Conservation (phyloP, 2,329 filamentous ascomycete genomes). For the Fusarium metavorans region DNA sequence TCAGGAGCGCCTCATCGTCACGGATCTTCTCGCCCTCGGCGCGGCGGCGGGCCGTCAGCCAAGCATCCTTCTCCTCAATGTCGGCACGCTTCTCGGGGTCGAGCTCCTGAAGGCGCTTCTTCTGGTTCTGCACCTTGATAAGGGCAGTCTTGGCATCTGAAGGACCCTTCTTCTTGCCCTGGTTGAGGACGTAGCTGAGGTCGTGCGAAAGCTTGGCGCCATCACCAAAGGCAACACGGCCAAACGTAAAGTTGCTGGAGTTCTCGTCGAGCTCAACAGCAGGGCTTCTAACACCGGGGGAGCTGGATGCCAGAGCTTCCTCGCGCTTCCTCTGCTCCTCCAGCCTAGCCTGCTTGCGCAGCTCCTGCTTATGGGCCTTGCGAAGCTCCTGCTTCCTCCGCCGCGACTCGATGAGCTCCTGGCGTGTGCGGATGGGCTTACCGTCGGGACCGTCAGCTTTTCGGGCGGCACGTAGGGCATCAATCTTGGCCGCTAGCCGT, state of each 20-base stretch:
- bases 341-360: conserved; percentile 80
- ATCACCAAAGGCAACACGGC: conserved; percentile 90
- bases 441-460: conserved; percentile 90
- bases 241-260: conserved; percentile 84
- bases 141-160: conserved; percentile 88
- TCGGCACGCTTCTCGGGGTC: conserved; percentile 85
- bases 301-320: conserved; percentile 72
- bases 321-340: conserved; percentile 79
- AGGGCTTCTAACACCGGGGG: conserved; percentile 70
- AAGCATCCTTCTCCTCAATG: conserved; percentile 92
- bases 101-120: conserved; percentile 80
- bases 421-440: conserved; percentile 81
- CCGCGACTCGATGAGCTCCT: conserved; percentile 91
- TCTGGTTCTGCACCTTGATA: conserved; percentile 87
- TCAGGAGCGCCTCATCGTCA: conserved; percentile 87
- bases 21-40: conserved; percentile 90
- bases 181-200: conserved; percentile 68
- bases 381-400: conserved; percentile 88
- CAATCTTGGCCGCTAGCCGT: conserved; percentile 84
- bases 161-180: conserved; percentile 79
- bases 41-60: conserved; percentile 90
- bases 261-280: conserved; percentile 64
- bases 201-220: conserved; percentile 83
- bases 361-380: conserved; percentile 89
- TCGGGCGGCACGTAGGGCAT: conserved; percentile 84